Percentiles rank a stretch among this genome's conserved stretches.
Evolutionary conservation across 2,329 filamentous ascomycete species (phyloP).

Genomic region (Leptographium galeiforme): DNA sequence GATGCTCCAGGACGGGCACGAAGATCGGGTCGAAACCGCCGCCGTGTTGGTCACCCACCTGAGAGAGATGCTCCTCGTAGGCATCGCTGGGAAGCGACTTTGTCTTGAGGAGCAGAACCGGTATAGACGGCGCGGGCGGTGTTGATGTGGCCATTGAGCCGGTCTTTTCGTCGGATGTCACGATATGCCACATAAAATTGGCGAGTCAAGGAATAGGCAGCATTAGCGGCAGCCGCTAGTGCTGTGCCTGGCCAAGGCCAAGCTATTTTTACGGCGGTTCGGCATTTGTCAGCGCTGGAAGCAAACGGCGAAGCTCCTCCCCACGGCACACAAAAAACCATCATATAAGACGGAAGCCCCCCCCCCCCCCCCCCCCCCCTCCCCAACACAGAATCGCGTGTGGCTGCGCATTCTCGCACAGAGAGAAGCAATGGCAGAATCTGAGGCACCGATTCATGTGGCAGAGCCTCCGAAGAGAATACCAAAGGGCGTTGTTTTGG

Average conservation of each 20-base stretch:
- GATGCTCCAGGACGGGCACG: conserved; percentile 64
- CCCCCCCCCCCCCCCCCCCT: too few species aligned
- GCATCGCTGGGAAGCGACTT: conserved; percentile 57
- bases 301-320: conserved; percentile 18
- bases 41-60: conserved; percentile 15
- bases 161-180: neutral
- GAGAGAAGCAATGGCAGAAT: conserved; percentile 20
- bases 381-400: neutral
- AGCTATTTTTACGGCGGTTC: conserved; percentile 3
- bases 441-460: conserved; percentile 12
- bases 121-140: conserved; percentile 17
- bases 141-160: conserved; percentile 3
- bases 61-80: conserved; percentile 55
- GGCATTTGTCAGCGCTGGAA: neutral
- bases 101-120: conserved; percentile 66
- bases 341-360: too few species aligned
- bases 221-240: neutral
- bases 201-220: neutral
- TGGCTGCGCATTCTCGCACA: neutral
- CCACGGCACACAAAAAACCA: too few species aligned
- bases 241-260: neutral
- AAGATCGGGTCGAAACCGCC: conserved; percentile 49
- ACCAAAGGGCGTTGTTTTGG: conserved; percentile 61
- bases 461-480: conserved; percentile 35
- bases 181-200: neutral